phyloP scores from a whole-genome alignment of 768 basidiomycete genomes.

The Leccinum fibrillosum region DNA sequence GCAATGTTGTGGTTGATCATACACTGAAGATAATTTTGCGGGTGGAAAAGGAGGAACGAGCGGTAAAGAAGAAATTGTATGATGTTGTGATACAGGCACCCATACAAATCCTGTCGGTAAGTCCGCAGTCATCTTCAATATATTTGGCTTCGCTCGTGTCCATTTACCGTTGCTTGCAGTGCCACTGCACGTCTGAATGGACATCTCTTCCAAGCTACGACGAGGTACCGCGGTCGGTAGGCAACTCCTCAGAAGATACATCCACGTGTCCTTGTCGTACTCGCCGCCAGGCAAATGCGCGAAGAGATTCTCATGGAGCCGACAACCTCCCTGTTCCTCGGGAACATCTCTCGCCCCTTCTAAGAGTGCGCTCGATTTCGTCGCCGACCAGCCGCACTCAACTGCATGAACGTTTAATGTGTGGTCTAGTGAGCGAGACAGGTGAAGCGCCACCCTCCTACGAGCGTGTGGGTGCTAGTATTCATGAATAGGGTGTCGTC shows the following conservation, averaged over 20 bases:
- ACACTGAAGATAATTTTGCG: slow-evolving; percentile 77
- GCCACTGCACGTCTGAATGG: slow-evolving; percentile 79
- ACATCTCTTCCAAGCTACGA: slow-evolving; percentile 76
- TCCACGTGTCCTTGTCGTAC: slow-evolving; percentile 45
- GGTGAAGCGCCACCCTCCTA: slow-evolving; percentile 80
- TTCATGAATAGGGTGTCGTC: background rate
- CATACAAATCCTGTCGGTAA: slow-evolving; percentile 81
- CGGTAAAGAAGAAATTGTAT: slow-evolving; percentile 75
- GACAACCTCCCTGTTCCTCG: background rate
- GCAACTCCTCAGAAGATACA: slow-evolving; percentile 3
- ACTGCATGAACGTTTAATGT: slow-evolving; percentile 76
- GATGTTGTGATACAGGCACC: slow-evolving; percentile 87
- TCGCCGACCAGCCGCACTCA: slow-evolving; percentile 41
- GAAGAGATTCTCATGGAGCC: background rate
- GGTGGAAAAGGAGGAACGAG: slow-evolving; percentile 71
- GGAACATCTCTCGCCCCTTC: slow-evolving; percentile 32
- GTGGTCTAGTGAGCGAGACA: slow-evolving; percentile 75
- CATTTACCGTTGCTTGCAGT: slow-evolving; percentile 39
- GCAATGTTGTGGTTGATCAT: slow-evolving; percentile 75
- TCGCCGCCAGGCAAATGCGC: slow-evolving; percentile 11
- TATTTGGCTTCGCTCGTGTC: background rate
- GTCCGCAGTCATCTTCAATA: slow-evolving; percentile 24
- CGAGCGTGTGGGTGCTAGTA: background rate
- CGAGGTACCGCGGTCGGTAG: slow-evolving; percentile 26
- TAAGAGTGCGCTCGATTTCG: slow-evolving; percentile 31